Base-by-base conservation (phyloP, 305 asterid genomes). In the Lippia alba region DNA sequence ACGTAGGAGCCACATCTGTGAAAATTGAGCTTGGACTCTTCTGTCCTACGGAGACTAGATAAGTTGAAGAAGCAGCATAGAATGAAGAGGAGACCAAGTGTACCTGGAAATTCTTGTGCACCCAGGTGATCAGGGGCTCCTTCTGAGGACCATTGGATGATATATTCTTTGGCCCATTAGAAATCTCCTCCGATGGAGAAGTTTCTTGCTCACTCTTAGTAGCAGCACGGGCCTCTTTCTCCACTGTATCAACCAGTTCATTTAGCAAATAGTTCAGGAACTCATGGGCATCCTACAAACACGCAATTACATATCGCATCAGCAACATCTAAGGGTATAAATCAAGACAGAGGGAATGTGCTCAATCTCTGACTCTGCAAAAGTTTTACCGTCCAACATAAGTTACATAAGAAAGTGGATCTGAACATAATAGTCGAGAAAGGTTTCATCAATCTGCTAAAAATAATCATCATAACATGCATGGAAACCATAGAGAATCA, bases 71-170 rank as follows among this genome's bases (percentile, higher is more conserved):
- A n/a, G 8, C 55, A 49, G 55, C 61, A 41, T 44, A 48, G 58
- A 54, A 49, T 54, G 14, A 18, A 54, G 40, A 46, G n/a, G 58
- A 24, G 48, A 50, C 34, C 62, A 69, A 72, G 36, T 16, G 34
- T 62, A 86, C 91, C 91, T 86, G 91, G 75, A 86, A 86, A 74
- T 82, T 83, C 64, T 81, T 81, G 84, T 86, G 89, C 79, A 86
- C 89, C 91, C 88, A 81, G 63, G 91, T 86, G 73, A 79, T 78
- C 69, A 81, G 67, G 48, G 89, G 87, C 69, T 83, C 91, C 73
- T 85, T 83, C 62, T 73, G 75, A 61, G 59, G 73, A 69, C 86
- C 88, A 66, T 83, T 85, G 46, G 70, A 80, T 44, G 70, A 78
- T 30, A 64, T 48, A 69, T 24, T 79, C 45, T 67, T 78, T 60